A percentile compares a stretch with the other conserved stretches of the same genome.
phyloP scores from a whole-genome alignment of 192 early-diverging fungal genomes.

The Pilaira anomala region DNA sequence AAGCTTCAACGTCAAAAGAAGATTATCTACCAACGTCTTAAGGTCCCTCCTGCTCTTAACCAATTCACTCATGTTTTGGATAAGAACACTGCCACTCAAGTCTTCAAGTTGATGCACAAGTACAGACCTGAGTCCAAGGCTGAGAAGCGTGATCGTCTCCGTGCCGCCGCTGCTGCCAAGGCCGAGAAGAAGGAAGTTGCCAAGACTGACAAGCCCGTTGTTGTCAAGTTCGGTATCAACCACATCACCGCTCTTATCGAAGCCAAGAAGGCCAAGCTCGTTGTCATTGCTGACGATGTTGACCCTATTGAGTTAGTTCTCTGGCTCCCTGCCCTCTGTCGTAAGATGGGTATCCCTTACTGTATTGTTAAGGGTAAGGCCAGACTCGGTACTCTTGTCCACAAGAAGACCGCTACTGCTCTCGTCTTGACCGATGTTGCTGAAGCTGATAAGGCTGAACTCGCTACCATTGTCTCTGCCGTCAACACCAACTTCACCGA shows the following conservation, averaged over 20 bases:
- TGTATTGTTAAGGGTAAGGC: slow-evolving; percentile 99
- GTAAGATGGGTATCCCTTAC: slow-evolving; percentile 99
- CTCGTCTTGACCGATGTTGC: slow-evolving; percentile 91
- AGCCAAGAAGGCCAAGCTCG: slow-evolving; percentile 98
- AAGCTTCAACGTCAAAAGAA: slow-evolving; percentile 98
- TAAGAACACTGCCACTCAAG: slow-evolving; percentile 97
- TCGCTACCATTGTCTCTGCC: slow-evolving; percentile 81
- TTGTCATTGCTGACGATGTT: slow-evolving; percentile 99
- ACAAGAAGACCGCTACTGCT: slow-evolving; percentile 99
- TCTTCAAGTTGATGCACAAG: slow-evolving; percentile 98
- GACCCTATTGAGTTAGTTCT: slow-evolving; percentile 99
- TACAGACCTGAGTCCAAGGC: slow-evolving; percentile 97
- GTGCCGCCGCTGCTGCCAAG: slow-evolving; percentile 81
- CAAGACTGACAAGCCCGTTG: slow-evolving; percentile 86
- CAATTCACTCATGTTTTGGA: slow-evolving; percentile 98
- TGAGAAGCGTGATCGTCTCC: slow-evolving; percentile 95
- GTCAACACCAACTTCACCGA: slow-evolving; percentile 95
- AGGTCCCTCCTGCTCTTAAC: slow-evolving; percentile 99
- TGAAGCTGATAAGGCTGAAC: slow-evolving; percentile 92
- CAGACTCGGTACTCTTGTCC: slow-evolving; percentile 96
- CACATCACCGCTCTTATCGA: slow-evolving; percentile 97
- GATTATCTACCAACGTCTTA: slow-evolving; percentile 96
- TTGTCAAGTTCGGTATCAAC: slow-evolving; percentile 99
- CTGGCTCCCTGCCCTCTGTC: slow-evolving; percentile 99
- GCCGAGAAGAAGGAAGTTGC: slow-evolving; percentile 82